Base-by-base conservation (phyloP, 1,284 basidiomycete genomes). In the Phellopilus nigrolimitatus region DNA sequence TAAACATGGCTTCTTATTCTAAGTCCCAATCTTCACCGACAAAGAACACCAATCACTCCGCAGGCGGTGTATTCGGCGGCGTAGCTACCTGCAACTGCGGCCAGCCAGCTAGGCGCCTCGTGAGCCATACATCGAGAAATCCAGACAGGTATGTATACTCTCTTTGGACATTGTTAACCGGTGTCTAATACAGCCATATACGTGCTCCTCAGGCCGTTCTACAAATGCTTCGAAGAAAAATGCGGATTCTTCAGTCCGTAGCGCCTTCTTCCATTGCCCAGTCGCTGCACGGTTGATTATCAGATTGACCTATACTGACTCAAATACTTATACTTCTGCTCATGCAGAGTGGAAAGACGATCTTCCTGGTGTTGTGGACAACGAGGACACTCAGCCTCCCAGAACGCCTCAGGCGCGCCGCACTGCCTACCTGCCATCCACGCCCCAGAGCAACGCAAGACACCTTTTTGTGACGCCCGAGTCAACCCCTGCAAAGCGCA, bases 271-370 rank as follows among this genome's bases (percentile, higher is more conserved):
- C 27, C n/a, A n/a, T n/a, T n/a, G n/a, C n/a, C n/a, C n/a, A n/a
- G n/a, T n/a, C n/a, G n/a, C n/a, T n/a, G n/a, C n/a, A n/a, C n/a
- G n/a, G n/a, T n/a, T n/a, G n/a, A n/a, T n/a, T n/a, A n/a, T n/a
- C n/a, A n/a, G n/a, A 8, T n/a, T 40, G 24, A n/a, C 28, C 17
- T 15, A 12, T 17, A 19, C n/a, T 22, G 13, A 25, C 2, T 13
- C 30, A n/a, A n/a, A n/a, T 46, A 46, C 22, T 34, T 17, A 8
- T 21, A 19, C 19, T 10, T 31, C 13, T 21, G 10, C 30, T 0
- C 31, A 9, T 39, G n/a, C 24, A 54, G 52, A 49, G 39, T 54
- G 52, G 52, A 42, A 54, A 45, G 41, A 45, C 41, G 52, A 54
- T 3, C 33, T 54, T 8, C 12, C 41, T 30, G 31, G 34, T n/a